Percentiles rank a stretch among this genome's conserved stretches.
These are phyloP conservation scores for Fusarium scirpi DNA, from an alignment of 2,329 filamentous ascomycete species.

Conservation along the genomic window DNA sequence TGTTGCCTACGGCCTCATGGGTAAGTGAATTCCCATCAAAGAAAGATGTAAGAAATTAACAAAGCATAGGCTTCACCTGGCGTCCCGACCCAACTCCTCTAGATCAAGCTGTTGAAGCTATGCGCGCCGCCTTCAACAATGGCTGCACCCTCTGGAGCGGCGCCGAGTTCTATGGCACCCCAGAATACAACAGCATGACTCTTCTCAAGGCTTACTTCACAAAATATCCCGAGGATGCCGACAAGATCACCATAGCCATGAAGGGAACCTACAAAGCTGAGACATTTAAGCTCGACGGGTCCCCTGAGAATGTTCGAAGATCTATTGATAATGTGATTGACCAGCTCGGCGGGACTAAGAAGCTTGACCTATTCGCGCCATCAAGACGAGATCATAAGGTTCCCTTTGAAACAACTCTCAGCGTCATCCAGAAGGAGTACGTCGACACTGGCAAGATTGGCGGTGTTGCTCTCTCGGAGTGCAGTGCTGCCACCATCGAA, in stretches of 20 bases:
- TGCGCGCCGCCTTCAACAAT: slow-evolving; percentile 63
- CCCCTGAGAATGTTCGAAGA: slow-evolving; percentile 64
- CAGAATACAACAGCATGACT: slow-evolving; percentile 68
- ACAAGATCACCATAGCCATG: slow-evolving; percentile 70
- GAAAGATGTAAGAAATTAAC: neutral
- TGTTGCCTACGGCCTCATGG: slow-evolving; percentile 68
- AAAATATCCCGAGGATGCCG: slow-evolving; percentile 72
- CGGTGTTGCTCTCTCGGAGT: slow-evolving; percentile 65
- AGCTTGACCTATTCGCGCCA: slow-evolving; percentile 70
- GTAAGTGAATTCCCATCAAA: slow-evolving; percentile 44
- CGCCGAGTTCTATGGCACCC: slow-evolving; percentile 73
- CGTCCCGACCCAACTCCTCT: slow-evolving; percentile 54
- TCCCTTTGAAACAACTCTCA: slow-evolving; percentile 59
- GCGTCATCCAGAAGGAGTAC: slow-evolving; percentile 59
- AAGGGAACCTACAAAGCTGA: slow-evolving; percentile 65
- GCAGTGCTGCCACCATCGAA: slow-evolving; percentile 61
- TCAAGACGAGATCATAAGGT: slow-evolving; percentile 66
- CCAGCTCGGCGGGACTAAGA: slow-evolving; percentile 66
- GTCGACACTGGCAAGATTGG: slow-evolving; percentile 65
- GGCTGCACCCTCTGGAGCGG: slow-evolving; percentile 70
- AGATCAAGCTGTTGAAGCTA: slow-evolving; percentile 64
- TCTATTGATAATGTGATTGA: slow-evolving; percentile 69
- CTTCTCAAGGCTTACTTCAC: slow-evolving; percentile 72
- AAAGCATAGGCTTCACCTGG: slow-evolving; percentile 58
- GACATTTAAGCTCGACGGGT: slow-evolving; percentile 60